These are phyloP conservation scores for Solanum etuberosum DNA, from an alignment of 257 asterid genomes.

Conservation along the genomic window DNA sequence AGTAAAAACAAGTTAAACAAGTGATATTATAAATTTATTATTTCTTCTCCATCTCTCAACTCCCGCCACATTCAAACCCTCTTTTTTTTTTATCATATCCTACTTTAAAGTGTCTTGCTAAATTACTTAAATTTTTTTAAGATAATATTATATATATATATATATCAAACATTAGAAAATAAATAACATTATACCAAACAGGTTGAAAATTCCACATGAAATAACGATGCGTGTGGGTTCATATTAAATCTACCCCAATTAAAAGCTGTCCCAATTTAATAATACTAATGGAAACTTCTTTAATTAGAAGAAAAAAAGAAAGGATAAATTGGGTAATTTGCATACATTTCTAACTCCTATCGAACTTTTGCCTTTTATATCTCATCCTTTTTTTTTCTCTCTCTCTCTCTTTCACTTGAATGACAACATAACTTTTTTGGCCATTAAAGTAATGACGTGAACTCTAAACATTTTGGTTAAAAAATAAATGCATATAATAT, in stretches of 20 bases:
- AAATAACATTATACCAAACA: too few relatives aligned
- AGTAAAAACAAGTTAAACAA: too few relatives aligned
- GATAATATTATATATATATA: too few relatives aligned
- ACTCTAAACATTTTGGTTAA: neutral
- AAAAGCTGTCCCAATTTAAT: neutral
- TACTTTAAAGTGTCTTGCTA: too few relatives aligned
- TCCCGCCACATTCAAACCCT: too few relatives aligned
- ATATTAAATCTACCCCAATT: neutral
- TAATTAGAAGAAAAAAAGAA: neutral
- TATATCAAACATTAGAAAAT: too few relatives aligned
- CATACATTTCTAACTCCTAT: constrained; percentile 5
- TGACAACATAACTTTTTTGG: neutral
- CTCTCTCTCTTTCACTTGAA: neutral
- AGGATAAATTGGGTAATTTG: neutral
- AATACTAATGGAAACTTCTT: neutral
- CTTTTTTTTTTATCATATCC: too few relatives aligned
- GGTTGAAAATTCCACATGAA: neutral
- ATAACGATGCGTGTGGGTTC: neutral
- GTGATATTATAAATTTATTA: too few relatives aligned
- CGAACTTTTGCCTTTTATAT: constrained; percentile 58
- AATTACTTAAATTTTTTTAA: too few relatives aligned
- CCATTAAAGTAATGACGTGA: neutral
- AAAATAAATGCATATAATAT: too few relatives aligned
- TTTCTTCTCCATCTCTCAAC: too few relatives aligned
- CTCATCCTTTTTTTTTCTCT: neutral